Evolutionary conservation across 2,329 filamentous ascomycete species (phyloP).

Genomic region (Penicillium sp.): DNA sequence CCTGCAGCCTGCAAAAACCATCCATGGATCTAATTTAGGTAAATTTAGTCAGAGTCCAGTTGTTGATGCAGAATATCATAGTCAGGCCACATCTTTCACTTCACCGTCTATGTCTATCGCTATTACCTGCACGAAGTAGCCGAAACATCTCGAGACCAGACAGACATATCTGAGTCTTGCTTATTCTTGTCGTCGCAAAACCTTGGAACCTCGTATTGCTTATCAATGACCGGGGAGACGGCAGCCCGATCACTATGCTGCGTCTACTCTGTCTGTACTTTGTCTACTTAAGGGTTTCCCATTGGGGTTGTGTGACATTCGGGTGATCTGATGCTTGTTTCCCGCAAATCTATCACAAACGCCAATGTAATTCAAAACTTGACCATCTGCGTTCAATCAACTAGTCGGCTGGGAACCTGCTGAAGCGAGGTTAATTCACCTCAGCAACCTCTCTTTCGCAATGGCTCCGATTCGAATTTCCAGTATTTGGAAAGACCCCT

Average conservation of each 20-base stretch:
- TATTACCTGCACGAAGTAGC: not conserved
- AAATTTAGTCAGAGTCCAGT: not conserved
- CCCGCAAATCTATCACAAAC: slow-evolving; percentile 10
- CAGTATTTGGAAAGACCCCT: not conserved
- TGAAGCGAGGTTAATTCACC: not conserved
- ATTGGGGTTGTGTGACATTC: slow-evolving; percentile 9
- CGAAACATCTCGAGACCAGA: slow-evolving; percentile 8
- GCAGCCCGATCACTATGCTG: not conserved
- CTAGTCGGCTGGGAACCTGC: not conserved
- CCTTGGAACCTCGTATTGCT: not conserved
- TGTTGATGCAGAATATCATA: not conserved
- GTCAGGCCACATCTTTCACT: slow-evolving; percentile 1
- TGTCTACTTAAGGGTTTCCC: not conserved
- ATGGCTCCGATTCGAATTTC: not conserved
- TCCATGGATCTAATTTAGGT: not conserved
- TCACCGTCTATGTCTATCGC: not conserved
- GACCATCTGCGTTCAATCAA: not conserved
- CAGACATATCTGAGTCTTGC: not conserved
- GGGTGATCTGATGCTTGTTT: slow-evolving; percentile 13
- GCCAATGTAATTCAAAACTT: slow-evolving; percentile 7
- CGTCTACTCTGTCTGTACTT: not conserved
- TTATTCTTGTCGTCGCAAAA: not conserved
- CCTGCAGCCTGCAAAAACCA: not conserved
- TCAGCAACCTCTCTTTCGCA: not conserved
- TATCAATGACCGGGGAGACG: not conserved